Conservation (phyloP, 2,329 filamentous ascomycete species). For the Pseudogymnoascus sp. region DNA sequence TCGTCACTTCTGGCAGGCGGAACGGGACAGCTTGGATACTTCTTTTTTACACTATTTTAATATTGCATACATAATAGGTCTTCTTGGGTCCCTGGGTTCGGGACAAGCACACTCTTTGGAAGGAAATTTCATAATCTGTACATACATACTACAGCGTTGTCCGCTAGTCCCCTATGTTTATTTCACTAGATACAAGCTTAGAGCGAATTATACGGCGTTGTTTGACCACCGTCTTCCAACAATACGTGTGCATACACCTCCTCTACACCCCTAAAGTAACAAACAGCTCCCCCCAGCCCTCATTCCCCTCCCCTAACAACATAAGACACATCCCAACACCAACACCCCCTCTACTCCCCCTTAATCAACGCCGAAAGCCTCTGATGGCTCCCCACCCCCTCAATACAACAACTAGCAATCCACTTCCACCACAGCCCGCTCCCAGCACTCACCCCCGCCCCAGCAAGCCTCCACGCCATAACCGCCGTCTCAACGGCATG, state of each 20-base stretch:
- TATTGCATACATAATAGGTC: not conserved
- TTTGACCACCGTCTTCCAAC: not conserved
- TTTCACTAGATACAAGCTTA: not conserved
- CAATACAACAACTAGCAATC: constrained; percentile 6
- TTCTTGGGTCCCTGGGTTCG: not conserved
- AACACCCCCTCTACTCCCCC: not conserved
- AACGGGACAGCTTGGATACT: not conserved
- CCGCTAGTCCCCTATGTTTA: not conserved
- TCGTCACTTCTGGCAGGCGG: constrained; percentile 4
- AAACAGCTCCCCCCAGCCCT: not conserved
- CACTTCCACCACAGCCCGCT: constrained; percentile 7
- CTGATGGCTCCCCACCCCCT: constrained; percentile 1
- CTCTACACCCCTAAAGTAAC: not conserved
- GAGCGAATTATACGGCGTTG: not conserved
- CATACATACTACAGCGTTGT: not conserved
- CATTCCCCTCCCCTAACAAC: not conserved
- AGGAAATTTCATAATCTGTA: not conserved
- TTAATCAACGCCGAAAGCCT: constrained; percentile 2
- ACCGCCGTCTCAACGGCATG: constrained; percentile 6
- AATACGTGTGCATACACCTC: not conserved
- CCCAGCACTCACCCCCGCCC: not conserved
- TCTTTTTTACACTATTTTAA: not conserved
- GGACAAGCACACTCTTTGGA: constrained; percentile 1
- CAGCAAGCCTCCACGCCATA: not conserved
- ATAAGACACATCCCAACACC: not conserved